phyloP scores from a whole-genome alignment of 805 yeast species.

The Ogataea nonfermentans region DNA sequence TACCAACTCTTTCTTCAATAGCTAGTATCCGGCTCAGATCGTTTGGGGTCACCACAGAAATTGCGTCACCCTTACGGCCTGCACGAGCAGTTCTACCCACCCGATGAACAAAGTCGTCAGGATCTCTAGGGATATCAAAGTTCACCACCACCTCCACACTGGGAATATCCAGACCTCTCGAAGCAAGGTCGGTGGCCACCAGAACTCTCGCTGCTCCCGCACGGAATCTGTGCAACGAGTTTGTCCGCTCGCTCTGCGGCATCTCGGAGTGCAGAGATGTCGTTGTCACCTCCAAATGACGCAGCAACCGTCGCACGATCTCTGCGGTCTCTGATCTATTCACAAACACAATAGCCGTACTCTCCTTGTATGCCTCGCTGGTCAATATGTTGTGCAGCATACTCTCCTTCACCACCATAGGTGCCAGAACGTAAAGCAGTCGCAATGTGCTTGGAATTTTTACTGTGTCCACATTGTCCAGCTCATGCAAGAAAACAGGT shows the following conservation, averaged over 20 bases:
- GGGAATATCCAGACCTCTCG: conserved; percentile 85
- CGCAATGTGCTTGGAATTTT: conserved; percentile 75
- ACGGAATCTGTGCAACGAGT: conserved; percentile 86
- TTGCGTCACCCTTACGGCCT: conserved; percentile 81
- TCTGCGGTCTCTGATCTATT: conserved; percentile 92
- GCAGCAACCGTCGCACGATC: conserved; percentile 71
- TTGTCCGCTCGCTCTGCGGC: conserved; percentile 90
- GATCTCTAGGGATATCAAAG: conserved; percentile 80
- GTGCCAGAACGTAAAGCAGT: conserved; percentile 70
- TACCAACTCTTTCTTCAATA: conserved; percentile 80
- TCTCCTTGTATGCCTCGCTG: conserved; percentile 57
- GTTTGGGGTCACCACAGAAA: conserved; percentile 79
- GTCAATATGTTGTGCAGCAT: conserved; percentile 69
- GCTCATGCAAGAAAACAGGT: conserved; percentile 68
- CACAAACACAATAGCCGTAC: conserved; percentile 83
- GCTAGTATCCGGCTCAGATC: conserved; percentile 80
- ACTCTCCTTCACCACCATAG: conserved; percentile 88
- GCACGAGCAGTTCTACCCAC: conserved; percentile 99
- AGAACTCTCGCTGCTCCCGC: conserved; percentile 93
- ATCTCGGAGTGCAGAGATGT: conserved; percentile 92
- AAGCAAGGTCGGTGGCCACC: conserved; percentile 94
- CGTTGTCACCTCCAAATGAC: conserved; percentile 71
- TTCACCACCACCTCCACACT: conserved; percentile 74
- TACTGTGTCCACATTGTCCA: conserved; percentile 67
- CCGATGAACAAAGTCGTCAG: conserved; percentile 80